phyloP scores from a whole-genome alignment of 768 basidiomycete genomes.

The Lactarius deliciosus region DNA sequence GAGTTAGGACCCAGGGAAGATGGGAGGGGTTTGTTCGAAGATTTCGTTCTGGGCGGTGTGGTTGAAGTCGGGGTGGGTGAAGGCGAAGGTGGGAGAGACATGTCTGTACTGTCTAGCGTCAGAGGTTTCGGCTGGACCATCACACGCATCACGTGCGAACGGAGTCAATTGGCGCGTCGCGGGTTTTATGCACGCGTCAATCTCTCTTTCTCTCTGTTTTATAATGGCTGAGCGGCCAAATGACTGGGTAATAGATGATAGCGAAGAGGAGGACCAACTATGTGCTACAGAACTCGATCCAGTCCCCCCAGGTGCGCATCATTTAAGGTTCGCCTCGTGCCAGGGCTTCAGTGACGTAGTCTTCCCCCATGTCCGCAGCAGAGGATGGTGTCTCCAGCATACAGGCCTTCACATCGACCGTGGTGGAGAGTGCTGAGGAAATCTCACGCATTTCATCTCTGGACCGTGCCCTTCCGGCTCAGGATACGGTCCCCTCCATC shows the following conservation, averaged over 20 bases:
- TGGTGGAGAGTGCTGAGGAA: not conserved
- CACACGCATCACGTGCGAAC: not conserved
- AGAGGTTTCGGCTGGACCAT: no score
- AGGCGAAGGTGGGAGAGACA: slow-evolving; percentile 22
- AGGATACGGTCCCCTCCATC: slow-evolving; percentile 23
- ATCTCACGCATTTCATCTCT: slow-evolving; percentile 22
- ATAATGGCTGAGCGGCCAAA: slow-evolving; percentile 10
- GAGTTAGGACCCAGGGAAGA: slow-evolving; percentile 27
- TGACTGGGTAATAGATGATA: slow-evolving; percentile 28
- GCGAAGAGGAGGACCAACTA: slow-evolving; percentile 28
- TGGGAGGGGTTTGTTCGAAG: slow-evolving; percentile 19
- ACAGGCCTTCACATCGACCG: slow-evolving; percentile 19
- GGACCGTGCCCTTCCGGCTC: not conserved
- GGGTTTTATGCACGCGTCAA: not conserved
- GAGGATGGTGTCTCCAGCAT: slow-evolving; percentile 23
- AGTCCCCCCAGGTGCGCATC: slow-evolving; percentile 20
- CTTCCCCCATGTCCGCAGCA: slow-evolving; percentile 6
- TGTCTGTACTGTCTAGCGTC: not conserved
- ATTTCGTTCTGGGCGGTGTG: slow-evolving; percentile 23
- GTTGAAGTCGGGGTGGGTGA: slow-evolving; percentile 8
- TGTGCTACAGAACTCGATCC: not conserved
- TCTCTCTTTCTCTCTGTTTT: not conserved
- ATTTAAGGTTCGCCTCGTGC: slow-evolving; percentile 14
- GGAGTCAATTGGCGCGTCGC: slow-evolving; percentile 11
- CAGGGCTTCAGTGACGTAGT: slow-evolving; percentile 16